phyloP scores from a whole-genome alignment of 2,329 filamentous ascomycete genomes.

The Taxawa tesnikishii region DNA sequence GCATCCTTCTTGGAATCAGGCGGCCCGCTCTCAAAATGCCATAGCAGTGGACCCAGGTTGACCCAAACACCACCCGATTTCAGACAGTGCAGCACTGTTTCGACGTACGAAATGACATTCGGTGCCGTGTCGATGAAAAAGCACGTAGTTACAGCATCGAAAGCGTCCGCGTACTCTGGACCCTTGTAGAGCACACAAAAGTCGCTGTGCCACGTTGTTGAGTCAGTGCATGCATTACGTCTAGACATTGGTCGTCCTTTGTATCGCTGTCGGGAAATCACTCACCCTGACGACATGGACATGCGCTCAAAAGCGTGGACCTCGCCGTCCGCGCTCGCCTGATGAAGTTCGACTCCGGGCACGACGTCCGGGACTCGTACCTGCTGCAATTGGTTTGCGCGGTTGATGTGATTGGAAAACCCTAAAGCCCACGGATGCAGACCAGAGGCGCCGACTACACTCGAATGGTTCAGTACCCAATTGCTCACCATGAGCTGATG shows the following conservation, averaged over 20 bases:
- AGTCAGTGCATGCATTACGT: no score
- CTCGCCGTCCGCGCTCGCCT: constrained; percentile 13
- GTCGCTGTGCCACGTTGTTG: no score
- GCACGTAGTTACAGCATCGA: constrained; percentile 75
- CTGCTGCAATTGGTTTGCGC: constrained; percentile 61
- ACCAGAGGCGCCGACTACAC: constrained; percentile 48
- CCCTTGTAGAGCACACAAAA: constrained; percentile 77
- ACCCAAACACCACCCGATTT: constrained; percentile 68
- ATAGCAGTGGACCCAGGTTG: constrained; percentile 82
- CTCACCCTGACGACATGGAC: constrained; percentile 87
- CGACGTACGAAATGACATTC: constrained; percentile 80
- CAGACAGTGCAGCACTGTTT: constrained; percentile 69
- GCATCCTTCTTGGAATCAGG: constrained; percentile 23
- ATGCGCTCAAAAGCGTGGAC: constrained; percentile 50
- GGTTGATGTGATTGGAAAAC: constrained; percentile 73
- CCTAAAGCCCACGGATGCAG: constrained; percentile 78
- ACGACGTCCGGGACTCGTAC: constrained; percentile 68
- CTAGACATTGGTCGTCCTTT: no score
- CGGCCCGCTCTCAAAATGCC: constrained; percentile 81
- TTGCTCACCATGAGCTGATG: constrained; percentile 84
- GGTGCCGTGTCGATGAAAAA: constrained; percentile 98
- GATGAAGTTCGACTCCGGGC: constrained; percentile 23
- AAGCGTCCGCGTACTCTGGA: constrained; percentile 46
- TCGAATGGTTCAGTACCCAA: constrained; percentile 59
- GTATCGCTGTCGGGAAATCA: no score